Base-by-base conservation (phyloP, 371 early-diverging fungal species). In the Mortierella sp. region DNA sequence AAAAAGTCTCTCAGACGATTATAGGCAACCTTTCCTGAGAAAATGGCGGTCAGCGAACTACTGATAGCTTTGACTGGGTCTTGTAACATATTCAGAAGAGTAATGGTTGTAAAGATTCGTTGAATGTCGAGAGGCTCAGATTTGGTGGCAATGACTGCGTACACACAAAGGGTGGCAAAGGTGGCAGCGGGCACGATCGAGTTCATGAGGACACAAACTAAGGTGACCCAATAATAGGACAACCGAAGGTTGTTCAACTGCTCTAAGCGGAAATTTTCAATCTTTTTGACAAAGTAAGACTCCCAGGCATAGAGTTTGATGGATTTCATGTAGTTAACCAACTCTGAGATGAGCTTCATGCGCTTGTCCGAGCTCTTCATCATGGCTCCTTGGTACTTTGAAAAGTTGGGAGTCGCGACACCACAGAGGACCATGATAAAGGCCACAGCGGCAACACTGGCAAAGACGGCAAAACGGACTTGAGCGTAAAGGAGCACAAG, bases 61-160 rank as follows among this genome's bases (percentile, higher is more conserved):
- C 39, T 68, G 20, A 95, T n/a, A n/a, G n/a, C n/a, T n/a, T n/a
- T n/a, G n/a, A 49, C 22, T 47, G 97, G 97, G 85, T 93, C 94
- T 62, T 94, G 94, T 51, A 97, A 84, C 81, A 97, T 88, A 77
- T 93, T 94, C 87, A 97, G 95, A 28, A 97, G 88, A 1, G 96
- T 89, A 75, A 97, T 90, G 6, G 92, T 90, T 12, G 88, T 72
- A 20, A 95, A 83, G 8, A 93, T 84, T 12, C 86, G 86, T 20
- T 85, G 72, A 30, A 94, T 87, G 45, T 69, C 72, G 28, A 93
- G 40, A 0, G 92, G 92, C 4, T 91, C 89, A 4, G 75, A 66
- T 1, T 26, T 54, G 24, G 86, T 74, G 47, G 91, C 87, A 32
- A 94, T 91, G 54, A 86, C 88, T 51, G 87, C 75, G 12, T 84